These are phyloP conservation scores for Oryza glumipatula DNA, from an alignment of 176 grass and related monocot species.

Conservation along the genomic window DNA sequence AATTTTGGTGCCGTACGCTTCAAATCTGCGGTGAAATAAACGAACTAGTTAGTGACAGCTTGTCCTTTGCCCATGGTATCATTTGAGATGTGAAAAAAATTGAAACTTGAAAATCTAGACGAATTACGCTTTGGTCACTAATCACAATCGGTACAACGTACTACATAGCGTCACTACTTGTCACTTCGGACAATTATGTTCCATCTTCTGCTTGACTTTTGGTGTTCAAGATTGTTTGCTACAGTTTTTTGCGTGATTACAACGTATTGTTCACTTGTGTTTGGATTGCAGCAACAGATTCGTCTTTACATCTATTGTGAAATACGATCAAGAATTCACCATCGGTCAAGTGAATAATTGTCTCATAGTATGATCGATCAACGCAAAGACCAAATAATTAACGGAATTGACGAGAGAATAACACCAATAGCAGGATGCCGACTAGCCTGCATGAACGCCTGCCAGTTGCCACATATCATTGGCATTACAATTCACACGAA, in stretches of 20 bases:
- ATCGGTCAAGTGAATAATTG: background rate
- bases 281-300: background rate
- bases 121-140: background rate
- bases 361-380: background rate
- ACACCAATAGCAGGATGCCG: background rate
- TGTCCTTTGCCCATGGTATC: background rate
- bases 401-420: background rate
- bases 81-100: background rate
- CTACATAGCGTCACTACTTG: too few relatives aligned
- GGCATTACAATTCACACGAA: conserved; percentile 22
- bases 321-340: background rate
- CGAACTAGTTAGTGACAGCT: background rate
- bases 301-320: background rate
- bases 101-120: background rate
- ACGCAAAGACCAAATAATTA: background rate
- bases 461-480: conserved; percentile 34
- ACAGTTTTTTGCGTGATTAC: background rate
- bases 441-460: background rate
- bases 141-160: background rate
- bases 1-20: background rate
- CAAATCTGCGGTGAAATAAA: background rate
- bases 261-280: background rate
- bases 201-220: conserved; percentile 2
- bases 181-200: background rate
- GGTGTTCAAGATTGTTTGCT: background rate